A percentile compares a stretch with the other conserved stretches of the same genome.
These are phyloP conservation scores for Pestalotiopsis fici DNA, from an alignment of 2,329 filamentous ascomycete genomes.

Conservation along the genomic window DNA sequence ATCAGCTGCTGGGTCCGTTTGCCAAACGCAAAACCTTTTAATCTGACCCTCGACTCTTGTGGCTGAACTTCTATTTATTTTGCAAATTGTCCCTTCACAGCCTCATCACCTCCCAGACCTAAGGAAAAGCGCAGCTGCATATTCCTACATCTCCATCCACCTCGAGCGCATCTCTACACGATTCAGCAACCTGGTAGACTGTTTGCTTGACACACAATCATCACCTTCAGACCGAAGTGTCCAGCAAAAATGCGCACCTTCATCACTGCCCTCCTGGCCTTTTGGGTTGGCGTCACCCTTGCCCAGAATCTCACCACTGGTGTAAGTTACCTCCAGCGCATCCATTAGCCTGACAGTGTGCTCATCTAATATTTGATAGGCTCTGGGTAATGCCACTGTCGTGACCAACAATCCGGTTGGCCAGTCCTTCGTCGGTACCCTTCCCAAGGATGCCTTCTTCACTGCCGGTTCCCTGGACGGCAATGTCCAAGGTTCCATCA, in stretches of 20 bases:
- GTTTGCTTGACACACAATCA: not conserved
- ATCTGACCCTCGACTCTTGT: not conserved
- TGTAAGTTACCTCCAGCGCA: constrained; percentile 18
- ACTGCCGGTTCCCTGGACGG: constrained; percentile 45
- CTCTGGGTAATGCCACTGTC: constrained; percentile 50
- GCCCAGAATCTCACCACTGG: constrained; percentile 25
- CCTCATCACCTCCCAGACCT: not conserved
- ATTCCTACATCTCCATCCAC: not conserved
- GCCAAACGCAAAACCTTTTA: not conserved
- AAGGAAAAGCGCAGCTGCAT: not conserved
- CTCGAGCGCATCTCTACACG: not conserved
- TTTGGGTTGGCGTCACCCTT: constrained; percentile 21
- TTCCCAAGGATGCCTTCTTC: constrained; percentile 56
- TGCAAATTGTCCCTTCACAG: not conserved
- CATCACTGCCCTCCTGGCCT: constrained; percentile 21
- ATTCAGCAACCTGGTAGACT: not conserved
- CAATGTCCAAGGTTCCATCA: constrained; percentile 56
- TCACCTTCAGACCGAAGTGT: not conserved
- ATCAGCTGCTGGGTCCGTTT: not conserved
- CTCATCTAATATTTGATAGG: constrained; percentile 22
- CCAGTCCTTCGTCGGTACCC: constrained; percentile 53
- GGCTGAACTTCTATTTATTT: not conserved
- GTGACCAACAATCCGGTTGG: constrained; percentile 58
- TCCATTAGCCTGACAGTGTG: not conserved
- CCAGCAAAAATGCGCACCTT: constrained; percentile 25